Evolutionary conservation across 2,329 filamentous ascomycete species (phyloP).

Genomic region (Arthrobotrys sphaeroides): DNA sequence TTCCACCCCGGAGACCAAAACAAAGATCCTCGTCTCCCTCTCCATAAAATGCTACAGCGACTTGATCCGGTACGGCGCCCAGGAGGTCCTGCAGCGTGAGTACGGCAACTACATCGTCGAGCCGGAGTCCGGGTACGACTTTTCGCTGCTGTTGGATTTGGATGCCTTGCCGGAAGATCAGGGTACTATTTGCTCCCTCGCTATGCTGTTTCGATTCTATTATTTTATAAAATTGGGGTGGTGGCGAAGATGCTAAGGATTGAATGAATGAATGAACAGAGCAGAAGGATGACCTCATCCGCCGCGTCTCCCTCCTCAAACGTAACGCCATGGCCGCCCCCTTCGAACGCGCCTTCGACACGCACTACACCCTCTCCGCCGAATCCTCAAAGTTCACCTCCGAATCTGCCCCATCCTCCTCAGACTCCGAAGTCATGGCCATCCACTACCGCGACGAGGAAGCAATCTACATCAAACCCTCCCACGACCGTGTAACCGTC

Average conservation of each 20-base stretch:
- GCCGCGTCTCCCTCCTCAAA: slow-evolving; percentile 89
- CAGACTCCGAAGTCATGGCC: slow-evolving; percentile 91
- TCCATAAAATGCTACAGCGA: slow-evolving; percentile 95
- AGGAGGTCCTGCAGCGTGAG: slow-evolving; percentile 89
- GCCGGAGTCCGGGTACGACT: slow-evolving; percentile 92
- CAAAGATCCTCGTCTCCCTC: slow-evolving; percentile 92
- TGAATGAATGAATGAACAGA: too few relatives aligned
- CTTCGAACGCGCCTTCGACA: slow-evolving; percentile 95
- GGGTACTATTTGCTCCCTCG: slow-evolving; percentile 67
- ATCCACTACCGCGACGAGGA: slow-evolving; percentile 99
- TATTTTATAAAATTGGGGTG: background rate
- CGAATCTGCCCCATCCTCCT: slow-evolving; percentile 92
- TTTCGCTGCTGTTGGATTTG: slow-evolving; percentile 89
- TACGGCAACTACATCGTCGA: slow-evolving; percentile 90
- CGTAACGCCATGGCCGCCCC: slow-evolving; percentile 98
- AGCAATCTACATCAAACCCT: slow-evolving; percentile 98
- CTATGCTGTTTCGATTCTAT: background rate
- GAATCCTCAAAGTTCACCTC: slow-evolving; percentile 91
- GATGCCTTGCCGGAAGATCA: slow-evolving; percentile 84
- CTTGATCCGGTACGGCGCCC: slow-evolving; percentile 89
- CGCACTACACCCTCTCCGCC: slow-evolving; percentile 85
- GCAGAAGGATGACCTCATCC: slow-evolving; percentile 83
- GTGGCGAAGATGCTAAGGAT: background rate
- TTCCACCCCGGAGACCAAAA: slow-evolving; percentile 91
- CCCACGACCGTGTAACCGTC: slow-evolving; percentile 95